Evolutionary conservation across 2,329 filamentous ascomycete species (phyloP).

Genomic region (Xylaria sp.): DNA sequence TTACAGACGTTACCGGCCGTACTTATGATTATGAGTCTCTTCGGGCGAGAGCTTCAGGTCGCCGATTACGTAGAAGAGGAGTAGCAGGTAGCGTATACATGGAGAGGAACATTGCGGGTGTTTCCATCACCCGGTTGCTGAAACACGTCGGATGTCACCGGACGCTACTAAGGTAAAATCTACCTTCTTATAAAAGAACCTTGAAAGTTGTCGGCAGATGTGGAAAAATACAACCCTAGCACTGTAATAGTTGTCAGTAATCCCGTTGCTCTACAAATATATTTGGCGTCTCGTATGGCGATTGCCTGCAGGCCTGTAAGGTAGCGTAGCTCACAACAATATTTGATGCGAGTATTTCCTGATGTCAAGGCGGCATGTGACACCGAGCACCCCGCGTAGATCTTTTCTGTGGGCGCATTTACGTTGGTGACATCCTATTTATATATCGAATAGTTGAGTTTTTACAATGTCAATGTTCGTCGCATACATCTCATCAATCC

Average conservation of each 20-base stretch:
- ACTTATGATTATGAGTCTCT: no score
- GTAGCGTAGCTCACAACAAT: no score
- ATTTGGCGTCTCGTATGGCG: no score
- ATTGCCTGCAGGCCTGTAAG: no score
- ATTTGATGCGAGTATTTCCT: no score
- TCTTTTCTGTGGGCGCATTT: background rate
- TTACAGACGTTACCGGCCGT: no score
- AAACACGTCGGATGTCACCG: conserved; percentile 10
- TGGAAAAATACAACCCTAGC: no score
- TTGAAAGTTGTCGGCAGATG: background rate
- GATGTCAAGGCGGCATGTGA: no score
- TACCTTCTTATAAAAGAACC: background rate
- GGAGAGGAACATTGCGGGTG: background rate
- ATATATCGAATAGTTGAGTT: background rate
- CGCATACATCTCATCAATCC: no score
- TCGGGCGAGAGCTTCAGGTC: background rate
- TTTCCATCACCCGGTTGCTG: background rate
- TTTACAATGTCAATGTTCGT: background rate
- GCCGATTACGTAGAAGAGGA: background rate
- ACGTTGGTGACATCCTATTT: background rate
- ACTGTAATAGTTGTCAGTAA: no score
- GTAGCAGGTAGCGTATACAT: background rate
- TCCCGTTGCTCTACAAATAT: no score
- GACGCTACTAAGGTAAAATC: background rate
- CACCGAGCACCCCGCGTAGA: no score